Conservation (phyloP, 805 yeast species). For the Ogataea henricii region DNA sequence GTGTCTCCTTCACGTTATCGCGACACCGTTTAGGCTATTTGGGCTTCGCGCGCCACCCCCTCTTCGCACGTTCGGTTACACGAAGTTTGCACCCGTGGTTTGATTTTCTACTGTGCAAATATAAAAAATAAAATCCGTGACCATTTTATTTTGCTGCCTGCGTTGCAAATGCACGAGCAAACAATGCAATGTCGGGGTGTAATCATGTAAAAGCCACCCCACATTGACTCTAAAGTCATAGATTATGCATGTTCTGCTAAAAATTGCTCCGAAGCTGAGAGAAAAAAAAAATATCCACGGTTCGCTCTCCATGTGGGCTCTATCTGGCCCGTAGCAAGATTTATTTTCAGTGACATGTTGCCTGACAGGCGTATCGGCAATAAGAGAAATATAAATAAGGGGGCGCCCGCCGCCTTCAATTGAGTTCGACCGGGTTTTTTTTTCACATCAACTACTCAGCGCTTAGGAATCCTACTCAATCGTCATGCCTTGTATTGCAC, state of each 20-base stretch:
- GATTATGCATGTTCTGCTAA: conserved; percentile 7
- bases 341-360: background rate
- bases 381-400: conserved; percentile 3
- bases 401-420: background rate
- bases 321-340: background rate
- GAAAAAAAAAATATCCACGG: background rate
- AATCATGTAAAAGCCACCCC: conserved; percentile 1
- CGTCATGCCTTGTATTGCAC: background rate
- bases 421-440: too few species aligned
- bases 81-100: conserved; percentile 4
- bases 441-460: too few species aligned
- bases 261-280: conserved; percentile 3
- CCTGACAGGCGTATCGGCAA: background rate
- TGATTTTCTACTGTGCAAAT: background rate
- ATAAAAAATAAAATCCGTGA: conserved; percentile 15
- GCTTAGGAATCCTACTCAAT: background rate
- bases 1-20: background rate
- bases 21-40: background rate
- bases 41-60: background rate
- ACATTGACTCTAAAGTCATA: background rate
- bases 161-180: conserved; percentile 2
- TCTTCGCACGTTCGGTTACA: conserved; percentile 1
- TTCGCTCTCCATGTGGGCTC: conserved; percentile 5
- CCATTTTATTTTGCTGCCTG: conserved; percentile 7
- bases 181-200: conserved; percentile 3